A percentile compares a stretch with the other conserved stretches of the same genome.
phyloP scores from a whole-genome alignment of 2,329 filamentous ascomycete genomes.

The Ophiocordyceps sinensis region DNA sequence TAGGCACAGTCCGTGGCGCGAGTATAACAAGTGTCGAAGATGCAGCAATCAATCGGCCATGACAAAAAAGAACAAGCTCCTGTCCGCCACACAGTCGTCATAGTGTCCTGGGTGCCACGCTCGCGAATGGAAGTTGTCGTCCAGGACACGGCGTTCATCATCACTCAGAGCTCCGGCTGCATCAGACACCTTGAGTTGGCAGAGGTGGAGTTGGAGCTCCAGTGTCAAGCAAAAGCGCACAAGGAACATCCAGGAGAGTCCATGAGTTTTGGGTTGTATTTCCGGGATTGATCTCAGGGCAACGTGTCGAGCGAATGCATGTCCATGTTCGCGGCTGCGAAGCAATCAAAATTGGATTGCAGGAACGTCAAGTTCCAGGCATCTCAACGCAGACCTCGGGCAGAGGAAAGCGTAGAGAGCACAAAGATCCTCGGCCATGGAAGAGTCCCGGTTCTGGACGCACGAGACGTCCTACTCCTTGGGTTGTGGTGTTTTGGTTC shows the following conservation, averaged over 20 bases:
- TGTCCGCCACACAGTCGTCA: too few relatives aligned
- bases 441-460: neutral
- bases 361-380: slow-evolving; percentile 5
- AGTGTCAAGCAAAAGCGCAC: neutral
- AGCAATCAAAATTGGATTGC: slow-evolving; percentile 11
- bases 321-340: slow-evolving; percentile 7
- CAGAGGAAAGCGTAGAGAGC: neutral
- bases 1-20: too few relatives aligned
- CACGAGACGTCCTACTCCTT: neutral
- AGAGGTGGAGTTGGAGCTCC: neutral
- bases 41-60: too few relatives aligned
- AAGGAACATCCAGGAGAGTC: neutral
- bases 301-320: neutral
- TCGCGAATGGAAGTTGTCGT: too few relatives aligned
- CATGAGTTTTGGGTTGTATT: neutral
- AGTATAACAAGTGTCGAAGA: too few relatives aligned
- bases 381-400: neutral
- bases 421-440: neutral
- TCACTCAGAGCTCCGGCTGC: neutral
- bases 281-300: neutral
- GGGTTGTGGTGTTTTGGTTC: neutral
- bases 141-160: too few relatives aligned
- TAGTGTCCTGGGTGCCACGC: too few relatives aligned
- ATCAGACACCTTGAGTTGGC: neutral
- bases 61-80: too few relatives aligned